These are phyloP conservation scores for Hypoxylon sp. DNA, from an alignment of 2,329 filamentous ascomycete species.

Conservation along the genomic window DNA sequence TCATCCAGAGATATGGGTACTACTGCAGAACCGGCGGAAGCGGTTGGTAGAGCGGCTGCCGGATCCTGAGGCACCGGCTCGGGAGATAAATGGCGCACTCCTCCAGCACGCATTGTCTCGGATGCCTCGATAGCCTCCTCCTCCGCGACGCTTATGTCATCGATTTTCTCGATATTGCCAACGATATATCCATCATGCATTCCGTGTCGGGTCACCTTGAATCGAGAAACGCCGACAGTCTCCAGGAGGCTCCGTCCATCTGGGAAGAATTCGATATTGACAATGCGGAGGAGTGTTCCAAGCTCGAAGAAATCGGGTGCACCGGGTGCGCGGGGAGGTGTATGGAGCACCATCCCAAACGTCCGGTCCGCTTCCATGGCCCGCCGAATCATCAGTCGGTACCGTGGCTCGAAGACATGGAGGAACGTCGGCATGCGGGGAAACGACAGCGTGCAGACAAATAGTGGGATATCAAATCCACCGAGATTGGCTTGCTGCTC, in stretches of 20 bases:
- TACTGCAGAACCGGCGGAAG: conserved; percentile 34
- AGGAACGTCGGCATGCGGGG: conserved; percentile 87
- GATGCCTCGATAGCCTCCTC: conserved; percentile 81
- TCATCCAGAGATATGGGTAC: conserved; percentile 45
- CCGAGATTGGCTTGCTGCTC: conserved; percentile 69
- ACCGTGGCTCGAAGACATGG: conserved; percentile 92
- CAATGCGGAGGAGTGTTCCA: conserved; percentile 82
- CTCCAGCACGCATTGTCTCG: conserved; percentile 63
- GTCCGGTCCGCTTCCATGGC: conserved; percentile 77
- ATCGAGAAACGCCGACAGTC: conserved; percentile 80
- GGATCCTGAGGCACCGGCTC: conserved; percentile 26
- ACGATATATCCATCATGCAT: conserved; percentile 81
- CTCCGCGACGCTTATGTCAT: conserved; percentile 84
- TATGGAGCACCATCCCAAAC: conserved; percentile 88
- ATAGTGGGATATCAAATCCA: conserved; percentile 75
- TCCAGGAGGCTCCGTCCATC: conserved; percentile 88
- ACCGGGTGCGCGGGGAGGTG: conserved; percentile 57
- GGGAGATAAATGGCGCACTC: conserved; percentile 45
- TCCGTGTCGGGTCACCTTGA: conserved; percentile 74
- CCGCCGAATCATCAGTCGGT: conserved; percentile 87
- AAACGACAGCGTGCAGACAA: conserved; percentile 85
- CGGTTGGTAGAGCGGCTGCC: conserved; percentile 32
- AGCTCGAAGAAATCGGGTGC: conserved; percentile 71
- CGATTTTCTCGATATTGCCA: conserved; percentile 79
- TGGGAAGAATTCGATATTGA: conserved; percentile 76